Conservation (phyloP, 1,284 basidiomycete species). For the Apiotrichum brassicae region DNA sequence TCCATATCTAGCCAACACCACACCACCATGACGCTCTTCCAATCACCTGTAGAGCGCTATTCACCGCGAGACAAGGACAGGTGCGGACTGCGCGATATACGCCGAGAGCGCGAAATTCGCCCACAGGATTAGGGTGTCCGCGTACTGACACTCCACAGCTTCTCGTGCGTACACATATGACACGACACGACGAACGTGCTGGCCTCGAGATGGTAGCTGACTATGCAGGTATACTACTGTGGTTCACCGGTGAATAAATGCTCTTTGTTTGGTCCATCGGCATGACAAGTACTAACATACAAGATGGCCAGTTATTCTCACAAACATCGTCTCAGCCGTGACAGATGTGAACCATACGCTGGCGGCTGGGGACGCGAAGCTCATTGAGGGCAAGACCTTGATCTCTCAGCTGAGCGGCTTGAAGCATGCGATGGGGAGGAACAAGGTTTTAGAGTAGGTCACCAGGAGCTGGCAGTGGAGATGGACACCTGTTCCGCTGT, state of each 20-base stretch:
- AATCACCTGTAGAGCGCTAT: slow-evolving; percentile 33
- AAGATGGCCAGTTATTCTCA: slow-evolving; percentile 82
- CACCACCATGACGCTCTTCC: slow-evolving; percentile 18
- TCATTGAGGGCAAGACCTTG: slow-evolving; percentile 66
- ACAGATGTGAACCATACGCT: slow-evolving; percentile 57
- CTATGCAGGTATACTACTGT: slow-evolving; percentile 38
- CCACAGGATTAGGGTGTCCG: too few species aligned
- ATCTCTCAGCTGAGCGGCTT: slow-evolving; percentile 72
- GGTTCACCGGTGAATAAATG: slow-evolving; percentile 26
- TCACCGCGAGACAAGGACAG: slow-evolving; percentile 45
- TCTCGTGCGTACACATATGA: slow-evolving; percentile 31
- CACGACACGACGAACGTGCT: not conserved
- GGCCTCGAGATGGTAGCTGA: too few species aligned
- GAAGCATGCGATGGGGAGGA: slow-evolving; percentile 83
- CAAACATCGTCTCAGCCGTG: slow-evolving; percentile 67
- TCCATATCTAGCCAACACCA: too few species aligned
- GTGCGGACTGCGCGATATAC: slow-evolving; percentile 16
- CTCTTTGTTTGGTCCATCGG: not conserved
- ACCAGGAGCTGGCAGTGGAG: too few species aligned
- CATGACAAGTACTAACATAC: slow-evolving; percentile 40
- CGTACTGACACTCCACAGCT: slow-evolving; percentile 19
- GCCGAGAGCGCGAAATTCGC: not conserved
- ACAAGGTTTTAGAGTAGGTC: slow-evolving; percentile 65
- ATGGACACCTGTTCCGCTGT: too few species aligned
- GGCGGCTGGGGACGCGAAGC: slow-evolving; percentile 41